Evolutionary conservation across 495 filamentous ascomycete genomes (phyloP), one percentile per base, ranked within the genome.

Genomic region (Aspergillus wentii): DNA sequence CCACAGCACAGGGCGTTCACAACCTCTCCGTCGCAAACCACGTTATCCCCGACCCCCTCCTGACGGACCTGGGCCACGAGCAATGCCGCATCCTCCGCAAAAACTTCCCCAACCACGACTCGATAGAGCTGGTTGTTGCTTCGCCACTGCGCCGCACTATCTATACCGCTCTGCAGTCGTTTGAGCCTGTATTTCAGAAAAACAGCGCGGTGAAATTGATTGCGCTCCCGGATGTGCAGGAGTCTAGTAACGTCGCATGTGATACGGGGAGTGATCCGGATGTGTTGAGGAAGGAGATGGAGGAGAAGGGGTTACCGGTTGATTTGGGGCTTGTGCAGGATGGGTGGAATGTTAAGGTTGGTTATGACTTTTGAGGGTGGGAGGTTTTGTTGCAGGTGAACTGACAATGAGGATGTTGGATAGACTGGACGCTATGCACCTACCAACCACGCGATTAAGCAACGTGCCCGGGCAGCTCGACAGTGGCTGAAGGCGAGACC

Each of bases 91-190:
- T 64, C 4, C 79, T 96, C 17, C 54, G 64, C 35, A 48, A 64
- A 2, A 52, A 36, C 17, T 94, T 95, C 60, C 84, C 85, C 8
- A 48, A 66, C 54, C 78, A 82, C 49, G 59, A 70, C 15, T 56
- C 75, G 22, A 61, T 91, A 57, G 80, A 81, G 5, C 72, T 89
- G 35, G 70, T 95, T 2, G 76, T 90, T 13, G 80, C 87, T 30
- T 94, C 88, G 0, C 90, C 91, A 1, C 72, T 95, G 32, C 81
- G 82, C 16, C 82, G 91, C 37, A 94, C 91, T 3, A 64, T 97
- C 21, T 82, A 85, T 56, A 95, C 91, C 0, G 79, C 83, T 4
- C 71, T 95, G 8, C 62, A 79, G 33, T 76, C 75, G 31, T 95
- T 95, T 62, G 59, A 56, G 30, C 67, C 80, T 3, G 57, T 70